A percentile compares a stretch with the other conserved stretches of the same genome.
Conservation (phyloP, 176 grass and related monocot species). For the Avena sativa region DNA sequence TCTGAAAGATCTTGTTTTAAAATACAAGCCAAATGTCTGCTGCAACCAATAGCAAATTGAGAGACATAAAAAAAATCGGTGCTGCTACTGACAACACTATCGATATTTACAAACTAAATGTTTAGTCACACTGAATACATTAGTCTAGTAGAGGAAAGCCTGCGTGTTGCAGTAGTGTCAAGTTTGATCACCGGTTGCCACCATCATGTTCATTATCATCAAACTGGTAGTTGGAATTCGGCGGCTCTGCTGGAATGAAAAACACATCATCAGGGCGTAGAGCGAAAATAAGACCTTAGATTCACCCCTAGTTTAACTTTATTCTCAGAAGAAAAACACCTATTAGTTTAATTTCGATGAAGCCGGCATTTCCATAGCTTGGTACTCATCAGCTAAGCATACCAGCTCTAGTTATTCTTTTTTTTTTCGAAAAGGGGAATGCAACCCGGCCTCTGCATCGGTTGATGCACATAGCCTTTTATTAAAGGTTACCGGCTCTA, state of each 20-base stretch:
- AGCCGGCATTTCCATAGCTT: not conserved
- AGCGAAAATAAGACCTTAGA: not conserved
- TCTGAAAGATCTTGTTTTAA: not conserved
- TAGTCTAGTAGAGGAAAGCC: not conserved
- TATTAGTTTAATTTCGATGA: no score
- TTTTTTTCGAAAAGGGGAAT: no score
- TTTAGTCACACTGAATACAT: not conserved
- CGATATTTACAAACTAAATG: not conserved
- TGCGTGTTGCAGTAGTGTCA: not conserved
- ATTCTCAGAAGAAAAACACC: no score
- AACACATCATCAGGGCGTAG: not conserved
- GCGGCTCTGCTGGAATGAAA: not conserved
- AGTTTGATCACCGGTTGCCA: not conserved
- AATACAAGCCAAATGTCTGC: not conserved
- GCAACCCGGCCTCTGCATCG: no score
- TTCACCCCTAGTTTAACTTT: not conserved
- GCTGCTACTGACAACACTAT: not conserved
- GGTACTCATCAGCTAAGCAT: not conserved
- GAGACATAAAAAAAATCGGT: not conserved
- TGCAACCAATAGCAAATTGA: not conserved
- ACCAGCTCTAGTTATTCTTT: not conserved
- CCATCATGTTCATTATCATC: not conserved
- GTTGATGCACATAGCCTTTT: no score
- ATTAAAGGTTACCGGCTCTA: no score
- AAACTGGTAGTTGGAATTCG: not conserved